Evolutionary conservation across 2,329 filamentous ascomycete species (phyloP).

Genomic region (Seiridium unicorne): DNA sequence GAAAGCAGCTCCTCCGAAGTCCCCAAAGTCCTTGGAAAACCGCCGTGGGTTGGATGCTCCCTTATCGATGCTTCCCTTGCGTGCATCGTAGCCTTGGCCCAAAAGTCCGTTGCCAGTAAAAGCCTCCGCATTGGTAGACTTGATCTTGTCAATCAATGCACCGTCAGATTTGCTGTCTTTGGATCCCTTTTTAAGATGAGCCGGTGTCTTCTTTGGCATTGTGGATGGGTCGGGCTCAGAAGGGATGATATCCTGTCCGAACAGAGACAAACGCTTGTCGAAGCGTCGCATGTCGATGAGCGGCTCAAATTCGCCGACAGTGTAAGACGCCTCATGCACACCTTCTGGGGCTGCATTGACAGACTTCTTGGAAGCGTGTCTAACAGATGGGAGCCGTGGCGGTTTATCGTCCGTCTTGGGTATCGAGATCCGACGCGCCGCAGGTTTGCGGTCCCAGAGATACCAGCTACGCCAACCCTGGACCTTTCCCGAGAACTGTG

Average conservation of each 20-base stretch:
- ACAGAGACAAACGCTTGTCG: conserved; percentile 49
- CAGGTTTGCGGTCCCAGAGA: conserved; percentile 65
- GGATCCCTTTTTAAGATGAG: conserved; percentile 22
- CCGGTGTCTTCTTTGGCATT: conserved; percentile 20
- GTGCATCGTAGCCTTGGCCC: conserved; percentile 46
- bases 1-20: conserved; percentile 39
- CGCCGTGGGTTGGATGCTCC: conserved; percentile 16
- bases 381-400: conserved; percentile 24
- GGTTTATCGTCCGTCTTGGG: conserved; percentile 24
- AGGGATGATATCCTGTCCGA: conserved; percentile 41
- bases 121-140: conserved; percentile 31
- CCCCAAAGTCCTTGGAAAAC: conserved; percentile 25
- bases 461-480: conserved; percentile 93
- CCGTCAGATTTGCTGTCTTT: conserved; percentile 10
- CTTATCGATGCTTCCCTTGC: conserved; percentile 32
- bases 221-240: conserved; percentile 20
- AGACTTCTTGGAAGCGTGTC: conserved; percentile 27
- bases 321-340: conserved; percentile 53
- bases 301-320: conserved; percentile 67
- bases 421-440: conserved; percentile 25
- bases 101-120: conserved; percentile 54
- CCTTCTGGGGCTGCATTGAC: conserved; percentile 27
- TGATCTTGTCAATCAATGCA: conserved; percentile 26
- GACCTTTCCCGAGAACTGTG: conserved; percentile 67
- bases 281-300: conserved; percentile 63